Evolutionary conservation across 139 green algal genomes (phyloP).

Genomic region (Parachlorella kessleri): DNA sequence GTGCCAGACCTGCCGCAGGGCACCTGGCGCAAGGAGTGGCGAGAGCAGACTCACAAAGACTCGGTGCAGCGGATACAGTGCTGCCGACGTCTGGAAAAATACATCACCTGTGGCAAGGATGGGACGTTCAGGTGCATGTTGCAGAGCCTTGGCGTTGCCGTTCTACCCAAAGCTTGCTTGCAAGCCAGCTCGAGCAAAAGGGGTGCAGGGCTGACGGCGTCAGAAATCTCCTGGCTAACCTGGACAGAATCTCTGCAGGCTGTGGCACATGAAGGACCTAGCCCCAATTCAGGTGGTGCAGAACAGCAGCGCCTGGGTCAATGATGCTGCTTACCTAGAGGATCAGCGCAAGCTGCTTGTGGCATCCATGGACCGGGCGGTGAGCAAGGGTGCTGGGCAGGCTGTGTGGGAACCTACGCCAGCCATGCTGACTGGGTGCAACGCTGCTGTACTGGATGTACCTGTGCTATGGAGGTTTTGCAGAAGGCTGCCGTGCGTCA

Average conservation of each 20-base stretch:
- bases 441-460: too few relatives aligned
- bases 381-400: too few relatives aligned
- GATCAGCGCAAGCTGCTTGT: constrained; percentile 64
- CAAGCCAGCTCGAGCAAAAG: too few relatives aligned
- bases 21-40: constrained; percentile 50
- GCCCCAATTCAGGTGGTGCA: constrained; percentile 65
- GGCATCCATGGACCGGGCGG: constrained; percentile 67
- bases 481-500: too few relatives aligned
- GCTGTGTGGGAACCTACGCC: too few relatives aligned
- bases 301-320: constrained; percentile 73
- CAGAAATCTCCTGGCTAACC: too few relatives aligned
- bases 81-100: constrained; percentile 67
- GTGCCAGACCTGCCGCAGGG: constrained; percentile 51
- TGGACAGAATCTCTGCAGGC: too few relatives aligned
- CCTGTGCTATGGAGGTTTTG: too few relatives aligned
- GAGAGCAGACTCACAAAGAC: constrained; percentile 43
- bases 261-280: constrained; percentile 73
- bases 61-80: constrained; percentile 57
- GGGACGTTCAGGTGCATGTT: background rate
- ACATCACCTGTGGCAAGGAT: constrained; percentile 61
- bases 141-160: too few relatives aligned
- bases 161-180: too few relatives aligned
- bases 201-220: too few relatives aligned
- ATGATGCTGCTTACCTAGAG: constrained; percentile 62
- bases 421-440: too few relatives aligned